Base-by-base conservation (phyloP, 345 rosid species). In the Schrenkiella parvula region DNA sequence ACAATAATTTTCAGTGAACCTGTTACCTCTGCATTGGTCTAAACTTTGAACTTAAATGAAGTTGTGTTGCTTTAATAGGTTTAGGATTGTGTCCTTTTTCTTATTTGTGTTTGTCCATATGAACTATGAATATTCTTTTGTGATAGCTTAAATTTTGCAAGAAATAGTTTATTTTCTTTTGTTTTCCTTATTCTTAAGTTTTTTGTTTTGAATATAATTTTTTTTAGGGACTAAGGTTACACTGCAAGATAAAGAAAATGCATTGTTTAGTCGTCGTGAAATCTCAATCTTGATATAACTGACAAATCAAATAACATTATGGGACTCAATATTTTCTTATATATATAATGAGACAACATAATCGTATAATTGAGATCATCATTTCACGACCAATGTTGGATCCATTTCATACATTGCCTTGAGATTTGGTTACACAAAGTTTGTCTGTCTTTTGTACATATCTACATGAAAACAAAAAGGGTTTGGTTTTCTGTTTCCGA, bases 351-450 rank as follows among this genome's bases (percentile, higher is more conserved):
- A 65, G 72, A 66, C 67, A 66, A 66, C 72, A 43, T 64, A 64
- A 64, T 64, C 65, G 5, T 64, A 72, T 72, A 64, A 72, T 72
- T 23, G 71, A 64, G 41, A 56, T 18, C 41, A 43, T 54, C 38
- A 44, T 41, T 43, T 51, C 81, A 73, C 75, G 78, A 52, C 75
- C 73, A 44, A 32, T 73, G 67, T 70, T 77, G 79, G 78, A 74
- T 77, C 69, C 73, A 26, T 38, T 56, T 48, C 26, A 29, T 43
- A 41, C 47, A 19, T 44, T 80, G 75, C 78, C 71, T 47, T 26
- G 52, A n/a, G 48, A 23, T 71, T 41, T 42, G 58, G 74, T 25
- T 64, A 66, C 75, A 71, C 6, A 53, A 68, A 25, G 66, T 57
- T 57, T 38, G 5, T 66, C 29, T 65, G 52, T 73, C 34, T 66